Evolutionary conservation across 2,329 filamentous ascomycete species (phyloP).

Genomic region (Pseudophaeomoniella oleicola): DNA sequence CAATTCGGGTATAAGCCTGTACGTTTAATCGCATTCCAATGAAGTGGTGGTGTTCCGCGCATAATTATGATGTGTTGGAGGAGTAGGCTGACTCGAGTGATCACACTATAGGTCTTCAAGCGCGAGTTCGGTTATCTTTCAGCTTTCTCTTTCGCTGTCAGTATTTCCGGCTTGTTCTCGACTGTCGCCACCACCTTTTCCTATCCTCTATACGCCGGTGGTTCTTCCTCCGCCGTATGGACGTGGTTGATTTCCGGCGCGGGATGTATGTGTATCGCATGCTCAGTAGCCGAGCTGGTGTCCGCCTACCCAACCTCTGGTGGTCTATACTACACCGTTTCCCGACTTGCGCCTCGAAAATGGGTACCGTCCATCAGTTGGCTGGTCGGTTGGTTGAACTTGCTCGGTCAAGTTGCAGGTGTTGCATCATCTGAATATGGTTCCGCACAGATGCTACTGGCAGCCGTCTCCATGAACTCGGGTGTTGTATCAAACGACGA

Average conservation of each 20-base stretch:
- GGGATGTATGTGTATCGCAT: slow-evolving; percentile 41
- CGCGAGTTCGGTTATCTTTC: slow-evolving; percentile 44
- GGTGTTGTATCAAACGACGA: too few species aligned
- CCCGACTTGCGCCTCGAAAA: slow-evolving; percentile 33
- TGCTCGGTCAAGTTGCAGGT: slow-evolving; percentile 38
- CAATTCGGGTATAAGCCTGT: slow-evolving; percentile 19
- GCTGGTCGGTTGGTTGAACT: slow-evolving; percentile 36
- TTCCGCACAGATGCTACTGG: slow-evolving; percentile 40
- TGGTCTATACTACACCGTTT: slow-evolving; percentile 41
- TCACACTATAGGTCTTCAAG: slow-evolving; percentile 38
- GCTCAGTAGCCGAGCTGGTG: slow-evolving; percentile 41
- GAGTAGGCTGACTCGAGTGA: too few species aligned
- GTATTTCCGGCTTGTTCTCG: slow-evolving; percentile 40
- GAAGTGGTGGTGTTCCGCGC: background rate
- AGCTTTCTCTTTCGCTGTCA: slow-evolving; percentile 46
- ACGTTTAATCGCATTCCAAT: slow-evolving; percentile 5
- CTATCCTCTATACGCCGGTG: slow-evolving; percentile 38
- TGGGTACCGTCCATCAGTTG: slow-evolving; percentile 36
- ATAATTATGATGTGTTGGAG: too few species aligned
- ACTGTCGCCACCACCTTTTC: slow-evolving; percentile 42
- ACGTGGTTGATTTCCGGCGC: slow-evolving; percentile 43
- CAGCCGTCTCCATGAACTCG: slow-evolving; percentile 36
- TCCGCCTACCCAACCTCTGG: slow-evolving; percentile 45
- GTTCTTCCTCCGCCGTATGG: slow-evolving; percentile 40
- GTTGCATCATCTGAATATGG: slow-evolving; percentile 44